phyloP scores from a whole-genome alignment of 306 rosid species.

The Cyclanthera cordifolia region DNA sequence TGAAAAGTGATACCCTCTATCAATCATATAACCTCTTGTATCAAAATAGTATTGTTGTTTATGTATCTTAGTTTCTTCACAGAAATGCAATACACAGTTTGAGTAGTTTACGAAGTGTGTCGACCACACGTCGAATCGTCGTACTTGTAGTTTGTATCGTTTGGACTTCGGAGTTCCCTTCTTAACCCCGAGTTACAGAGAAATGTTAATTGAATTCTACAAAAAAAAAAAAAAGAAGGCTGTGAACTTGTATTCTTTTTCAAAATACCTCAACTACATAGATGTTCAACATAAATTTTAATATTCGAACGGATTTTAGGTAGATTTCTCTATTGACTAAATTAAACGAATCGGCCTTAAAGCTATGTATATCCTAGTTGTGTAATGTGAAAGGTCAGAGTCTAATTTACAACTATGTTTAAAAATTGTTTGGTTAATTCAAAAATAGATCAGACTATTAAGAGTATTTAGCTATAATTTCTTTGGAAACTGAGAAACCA shows the following conservation, averaged over 20 bases:
- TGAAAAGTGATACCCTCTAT: not conserved
- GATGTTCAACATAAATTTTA: not conserved
- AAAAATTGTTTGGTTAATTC: not conserved
- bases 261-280: too few species aligned
- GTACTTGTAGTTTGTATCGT: not conserved
- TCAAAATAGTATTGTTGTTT: not conserved
- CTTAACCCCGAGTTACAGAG: not conserved
- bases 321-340: not conserved
- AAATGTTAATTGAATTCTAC: not conserved
- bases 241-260: too few species aligned
- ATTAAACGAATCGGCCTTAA: not conserved
- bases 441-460: too few species aligned
- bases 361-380: not conserved
- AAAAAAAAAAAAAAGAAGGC: not conserved
- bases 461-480: too few species aligned
- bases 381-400: not conserved
- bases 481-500: too few species aligned
- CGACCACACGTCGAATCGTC: not conserved
- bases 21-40: conserved; percentile 4
- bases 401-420: not conserved
- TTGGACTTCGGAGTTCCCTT: not conserved
- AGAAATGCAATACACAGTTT: not conserved
- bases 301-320: not conserved
- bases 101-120: not conserved
- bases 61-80: not conserved